Percentiles rank a stretch among this genome's conserved stretches.
Evolutionary conservation across 2,329 filamentous ascomycete species (phyloP).

Genomic region (Stromatinia cepivora): DNA sequence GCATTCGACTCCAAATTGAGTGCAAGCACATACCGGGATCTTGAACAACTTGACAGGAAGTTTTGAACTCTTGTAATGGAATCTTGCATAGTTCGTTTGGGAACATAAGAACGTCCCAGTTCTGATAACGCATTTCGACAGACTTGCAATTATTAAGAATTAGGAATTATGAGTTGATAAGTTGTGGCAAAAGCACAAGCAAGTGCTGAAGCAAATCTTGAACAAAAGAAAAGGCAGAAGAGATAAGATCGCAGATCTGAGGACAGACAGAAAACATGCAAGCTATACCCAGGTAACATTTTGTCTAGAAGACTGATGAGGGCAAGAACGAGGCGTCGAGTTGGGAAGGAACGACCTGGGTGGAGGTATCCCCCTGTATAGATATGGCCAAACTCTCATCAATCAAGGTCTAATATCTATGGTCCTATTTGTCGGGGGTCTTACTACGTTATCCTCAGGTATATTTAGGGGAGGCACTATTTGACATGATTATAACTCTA

Average conservation of each 20-base stretch:
- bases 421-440: too few species aligned
- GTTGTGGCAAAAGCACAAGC: slow-evolving; percentile 16
- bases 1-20: not conserved
- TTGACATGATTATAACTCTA: not conserved
- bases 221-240: slow-evolving; percentile 4
- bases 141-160: slow-evolving; percentile 12
- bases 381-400: not conserved
- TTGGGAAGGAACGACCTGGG: slow-evolving; percentile 11
- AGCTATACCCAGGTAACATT: slow-evolving; percentile 6
- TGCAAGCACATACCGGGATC: slow-evolving; percentile 45
- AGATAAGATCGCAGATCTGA: slow-evolving; percentile 6
- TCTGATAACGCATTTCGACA: slow-evolving; percentile 71
- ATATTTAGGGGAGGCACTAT: not conserved
- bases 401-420: not conserved
- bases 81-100: slow-evolving; percentile 61
- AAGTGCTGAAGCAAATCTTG: slow-evolving; percentile 22
- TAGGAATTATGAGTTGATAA: slow-evolving; percentile 13
- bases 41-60: slow-evolving; percentile 67
- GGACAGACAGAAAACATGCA: not conserved
- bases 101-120: slow-evolving; percentile 86
- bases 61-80: slow-evolving; percentile 80
- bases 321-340: not conserved
- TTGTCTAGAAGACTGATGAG: not conserved
- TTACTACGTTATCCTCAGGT: not conserved
- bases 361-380: not conserved